Evolutionary conservation across 2,329 filamentous ascomycete species (phyloP).

Genomic region (Gremmenia infestans): DNA sequence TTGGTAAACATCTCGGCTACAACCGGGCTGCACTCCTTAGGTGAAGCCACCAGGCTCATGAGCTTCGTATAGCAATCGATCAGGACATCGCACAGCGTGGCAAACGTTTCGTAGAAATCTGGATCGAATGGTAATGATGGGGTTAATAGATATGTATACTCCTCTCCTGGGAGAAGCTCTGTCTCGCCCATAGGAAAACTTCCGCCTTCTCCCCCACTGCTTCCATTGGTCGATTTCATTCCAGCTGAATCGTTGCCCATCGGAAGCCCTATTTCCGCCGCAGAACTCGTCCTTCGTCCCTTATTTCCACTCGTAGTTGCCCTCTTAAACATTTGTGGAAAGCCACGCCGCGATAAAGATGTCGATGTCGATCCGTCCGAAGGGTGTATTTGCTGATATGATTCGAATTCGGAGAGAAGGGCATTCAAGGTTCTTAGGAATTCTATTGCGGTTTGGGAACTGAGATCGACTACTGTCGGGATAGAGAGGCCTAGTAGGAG

Average conservation of each 20-base stretch:
- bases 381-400: conserved; percentile 82
- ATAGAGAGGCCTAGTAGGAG: conserved; percentile 88
- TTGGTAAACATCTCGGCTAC: conserved; percentile 87
- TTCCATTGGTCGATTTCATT: conserved; percentile 39
- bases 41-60: conserved; percentile 67
- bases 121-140: conserved; percentile 91
- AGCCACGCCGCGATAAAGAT: conserved; percentile 69
- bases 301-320: conserved; percentile 48
- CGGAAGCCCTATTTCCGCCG: conserved; percentile 53
- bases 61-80: conserved; percentile 88
- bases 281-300: conserved; percentile 52
- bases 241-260: conserved; percentile 44
- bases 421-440: conserved; percentile 83
- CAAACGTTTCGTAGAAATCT: conserved; percentile 95
- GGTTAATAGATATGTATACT: conserved; percentile 86
- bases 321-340: conserved; percentile 80
- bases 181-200: conserved; percentile 52
- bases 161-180: conserved; percentile 73
- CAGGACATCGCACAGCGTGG: conserved; percentile 89
- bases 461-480: conserved; percentile 83
- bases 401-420: conserved; percentile 85
- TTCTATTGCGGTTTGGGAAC: conserved; percentile 66
- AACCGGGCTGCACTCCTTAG: conserved; percentile 62
- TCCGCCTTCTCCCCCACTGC: conserved; percentile 34
- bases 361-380: conserved; percentile 64